A percentile compares a stretch with the other conserved stretches of the same genome.
Evolutionary conservation across 176 grass and related monocot species (phyloP).

Genomic region (Carex cristatella): DNA sequence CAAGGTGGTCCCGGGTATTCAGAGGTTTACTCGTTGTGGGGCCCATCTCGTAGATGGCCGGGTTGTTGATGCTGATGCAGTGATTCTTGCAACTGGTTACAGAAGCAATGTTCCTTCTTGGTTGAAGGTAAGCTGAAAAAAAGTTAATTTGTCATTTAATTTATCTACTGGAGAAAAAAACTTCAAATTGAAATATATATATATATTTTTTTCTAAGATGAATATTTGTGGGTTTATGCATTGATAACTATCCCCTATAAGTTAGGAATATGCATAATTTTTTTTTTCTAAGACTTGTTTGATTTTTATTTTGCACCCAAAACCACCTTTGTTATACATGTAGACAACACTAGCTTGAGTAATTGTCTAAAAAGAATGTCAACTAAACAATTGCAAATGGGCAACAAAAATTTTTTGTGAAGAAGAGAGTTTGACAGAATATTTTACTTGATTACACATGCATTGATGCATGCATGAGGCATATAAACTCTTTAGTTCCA

Average conservation of each 20-base stretch:
- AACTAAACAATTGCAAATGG: neutral
- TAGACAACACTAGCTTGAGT: neutral
- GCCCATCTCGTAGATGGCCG: constrained; percentile 30
- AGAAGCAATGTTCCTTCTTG: constrained; percentile 37
- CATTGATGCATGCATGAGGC: constrained; percentile 17
- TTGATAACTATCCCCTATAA: neutral
- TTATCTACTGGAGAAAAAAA: neutral
- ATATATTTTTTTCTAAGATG: neutral
- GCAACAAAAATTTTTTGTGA: neutral
- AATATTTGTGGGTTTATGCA: neutral
- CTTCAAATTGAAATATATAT: neutral
- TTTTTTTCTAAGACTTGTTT: neutral
- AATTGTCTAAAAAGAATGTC: neutral
- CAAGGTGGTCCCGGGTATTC: constrained; percentile 37
- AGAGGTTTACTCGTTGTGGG: constrained; percentile 15
- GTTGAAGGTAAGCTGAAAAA: constrained; percentile 18
- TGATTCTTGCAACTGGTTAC: constrained; percentile 46
- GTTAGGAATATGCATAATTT: neutral
- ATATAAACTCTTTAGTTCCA: neutral
- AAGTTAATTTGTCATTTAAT: neutral
- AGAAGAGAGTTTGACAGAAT: neutral
- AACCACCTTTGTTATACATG: neutral
- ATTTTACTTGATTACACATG: neutral
- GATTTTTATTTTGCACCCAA: neutral
- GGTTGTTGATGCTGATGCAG: constrained; percentile 21